phyloP scores from a whole-genome alignment of 441 rosid species.

The Populus hybrid region DNA sequence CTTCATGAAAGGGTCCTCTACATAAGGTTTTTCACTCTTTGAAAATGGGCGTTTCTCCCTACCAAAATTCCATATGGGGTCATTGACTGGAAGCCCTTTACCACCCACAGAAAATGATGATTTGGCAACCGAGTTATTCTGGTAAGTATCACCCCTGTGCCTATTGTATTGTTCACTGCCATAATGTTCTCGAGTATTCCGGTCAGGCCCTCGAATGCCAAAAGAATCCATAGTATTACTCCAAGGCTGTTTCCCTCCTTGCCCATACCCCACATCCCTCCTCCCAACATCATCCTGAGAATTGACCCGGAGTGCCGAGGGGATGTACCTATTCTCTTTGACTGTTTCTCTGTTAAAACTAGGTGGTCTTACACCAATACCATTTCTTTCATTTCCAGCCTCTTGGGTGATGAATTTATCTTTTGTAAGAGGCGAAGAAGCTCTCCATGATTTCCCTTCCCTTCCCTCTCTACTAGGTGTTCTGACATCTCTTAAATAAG shows the following conservation, averaged over 20 bases:
- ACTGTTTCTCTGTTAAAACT: slow-evolving; percentile 46
- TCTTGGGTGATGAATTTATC: slow-evolving; percentile 41
- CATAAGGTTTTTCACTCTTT: no score
- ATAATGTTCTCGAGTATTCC: slow-evolving; percentile 41
- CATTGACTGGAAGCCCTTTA: no score
- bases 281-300: slow-evolving; percentile 49
- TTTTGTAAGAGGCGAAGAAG: slow-evolving; percentile 48
- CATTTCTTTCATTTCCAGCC: slow-evolving; percentile 42
- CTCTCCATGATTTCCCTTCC: slow-evolving; percentile 70
- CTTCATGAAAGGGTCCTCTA: no score
- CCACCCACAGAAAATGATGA: no score
- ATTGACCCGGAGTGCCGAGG: slow-evolving; percentile 45
- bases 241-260: slow-evolving; percentile 66
- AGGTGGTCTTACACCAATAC: slow-evolving; percentile 39
- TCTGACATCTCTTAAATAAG: slow-evolving; percentile 44
- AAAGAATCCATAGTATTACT: slow-evolving; percentile 44
- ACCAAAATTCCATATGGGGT: no score
- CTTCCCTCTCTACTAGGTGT: slow-evolving; percentile 52
- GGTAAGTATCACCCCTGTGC: slow-evolving; percentile 37
- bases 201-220: slow-evolving; percentile 44
- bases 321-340: slow-evolving; percentile 46
- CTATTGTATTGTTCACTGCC: slow-evolving; percentile 49
- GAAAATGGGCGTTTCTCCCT: no score
- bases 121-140: slow-evolving; percentile 38
- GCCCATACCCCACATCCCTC: slow-evolving; percentile 57